Conservation (phyloP, 345 rosid genomes). For the Psidium guajava region DNA sequence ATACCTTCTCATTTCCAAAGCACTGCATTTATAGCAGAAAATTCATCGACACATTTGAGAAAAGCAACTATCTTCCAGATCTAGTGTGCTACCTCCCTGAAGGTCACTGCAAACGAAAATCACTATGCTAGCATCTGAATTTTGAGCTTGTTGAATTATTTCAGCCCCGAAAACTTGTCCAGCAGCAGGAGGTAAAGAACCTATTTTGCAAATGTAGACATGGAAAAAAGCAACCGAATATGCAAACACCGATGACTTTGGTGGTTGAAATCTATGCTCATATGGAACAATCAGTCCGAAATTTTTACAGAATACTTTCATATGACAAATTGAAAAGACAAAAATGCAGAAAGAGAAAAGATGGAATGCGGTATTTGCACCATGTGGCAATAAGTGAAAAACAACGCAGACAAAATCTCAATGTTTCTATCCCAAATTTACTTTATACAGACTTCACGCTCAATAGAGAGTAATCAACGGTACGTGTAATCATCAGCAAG, state of each 20-base stretch:
- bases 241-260: neutral
- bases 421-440: neutral
- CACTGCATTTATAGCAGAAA: neutral
- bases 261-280: neutral
- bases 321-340: neutral
- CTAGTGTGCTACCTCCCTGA: neutral
- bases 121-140: neutral
- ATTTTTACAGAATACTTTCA: neutral
- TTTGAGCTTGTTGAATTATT: neutral
- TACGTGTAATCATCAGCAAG: neutral
- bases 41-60: neutral
- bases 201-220: neutral
- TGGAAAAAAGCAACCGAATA: neutral
- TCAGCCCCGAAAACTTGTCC: neutral
- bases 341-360: neutral
- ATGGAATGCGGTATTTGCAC: neutral
- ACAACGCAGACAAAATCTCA: neutral
- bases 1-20: neutral
- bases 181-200: neutral
- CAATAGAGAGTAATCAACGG: neutral
- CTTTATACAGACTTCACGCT: neutral
- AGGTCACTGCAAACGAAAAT: neutral
- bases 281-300: neutral
- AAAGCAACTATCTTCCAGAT: neutral
- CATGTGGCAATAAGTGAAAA: neutral